Conservation (phyloP, 106 monocot genomes). For the Platanthera guangdongensis region DNA sequence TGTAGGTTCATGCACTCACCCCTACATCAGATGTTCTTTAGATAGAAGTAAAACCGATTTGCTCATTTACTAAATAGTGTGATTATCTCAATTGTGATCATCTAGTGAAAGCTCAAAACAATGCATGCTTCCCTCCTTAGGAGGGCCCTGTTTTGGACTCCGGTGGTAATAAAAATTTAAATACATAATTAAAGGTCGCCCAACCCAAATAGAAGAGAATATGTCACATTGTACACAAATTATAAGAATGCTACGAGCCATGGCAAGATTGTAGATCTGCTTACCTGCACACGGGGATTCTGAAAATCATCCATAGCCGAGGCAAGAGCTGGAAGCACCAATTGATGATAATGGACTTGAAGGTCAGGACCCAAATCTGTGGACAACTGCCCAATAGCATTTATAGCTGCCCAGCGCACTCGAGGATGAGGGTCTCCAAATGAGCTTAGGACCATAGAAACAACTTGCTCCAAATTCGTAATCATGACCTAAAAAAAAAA, state of each 20-base stretch:
- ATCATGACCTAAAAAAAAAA: conserved; percentile 65
- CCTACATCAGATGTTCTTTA: too few relatives aligned
- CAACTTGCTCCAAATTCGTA: conserved; percentile 88
- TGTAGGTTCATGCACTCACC: too few relatives aligned
- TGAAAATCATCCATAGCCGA: conserved; percentile 96
- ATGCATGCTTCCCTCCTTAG: neutral
- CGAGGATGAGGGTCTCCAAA: conserved; percentile 88
- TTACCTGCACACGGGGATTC: conserved; percentile 93
- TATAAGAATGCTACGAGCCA: neutral
- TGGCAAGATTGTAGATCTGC: conserved; percentile 3
- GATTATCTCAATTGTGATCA: too few relatives aligned
- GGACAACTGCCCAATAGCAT: conserved; percentile 90
- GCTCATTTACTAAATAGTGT: too few relatives aligned
- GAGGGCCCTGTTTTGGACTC: neutral
- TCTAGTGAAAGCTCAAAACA: neutral
- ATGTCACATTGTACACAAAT: neutral
- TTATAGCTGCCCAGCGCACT: conserved; percentile 95
- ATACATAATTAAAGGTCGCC: neutral
- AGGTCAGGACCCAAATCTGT: conserved; percentile 90
- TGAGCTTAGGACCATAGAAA: conserved; percentile 72
- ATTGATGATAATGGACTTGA: conserved; percentile 77
- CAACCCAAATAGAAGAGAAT: neutral
- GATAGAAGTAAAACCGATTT: too few relatives aligned
- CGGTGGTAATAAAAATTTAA: neutral
- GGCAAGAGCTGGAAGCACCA: conserved; percentile 78